Conservation (phyloP, 2,329 filamentous ascomycete genomes). For the Fusarium subtropicale region DNA sequence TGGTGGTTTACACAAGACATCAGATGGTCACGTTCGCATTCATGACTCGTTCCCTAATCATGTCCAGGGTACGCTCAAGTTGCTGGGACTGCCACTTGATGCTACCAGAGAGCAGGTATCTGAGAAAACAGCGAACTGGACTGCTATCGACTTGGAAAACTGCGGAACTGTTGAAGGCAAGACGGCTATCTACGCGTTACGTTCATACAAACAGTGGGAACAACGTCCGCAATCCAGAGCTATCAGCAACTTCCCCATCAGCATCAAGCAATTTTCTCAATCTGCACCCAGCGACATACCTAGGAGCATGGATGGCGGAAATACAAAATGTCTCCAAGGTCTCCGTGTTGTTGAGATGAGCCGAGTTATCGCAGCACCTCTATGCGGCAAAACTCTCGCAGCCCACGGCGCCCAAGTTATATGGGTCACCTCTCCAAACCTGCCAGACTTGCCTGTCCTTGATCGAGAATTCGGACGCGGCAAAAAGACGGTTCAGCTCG, state of each 20-base stretch:
- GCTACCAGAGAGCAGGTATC: constrained; percentile 56
- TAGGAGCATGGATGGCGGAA: neutral
- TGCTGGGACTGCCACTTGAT: constrained; percentile 55
- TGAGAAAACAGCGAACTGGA: constrained; percentile 54
- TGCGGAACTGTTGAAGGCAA: constrained; percentile 54
- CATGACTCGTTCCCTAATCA: constrained; percentile 68
- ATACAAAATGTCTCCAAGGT: constrained; percentile 60
- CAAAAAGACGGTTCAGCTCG: constrained; percentile 71
- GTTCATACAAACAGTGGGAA: constrained; percentile 65
- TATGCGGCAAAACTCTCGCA: constrained; percentile 73
- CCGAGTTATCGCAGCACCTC: constrained; percentile 77
- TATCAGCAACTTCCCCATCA: constrained; percentile 60
- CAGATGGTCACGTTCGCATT: constrained; percentile 65
- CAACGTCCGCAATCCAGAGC: constrained; percentile 58
- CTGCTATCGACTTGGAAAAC: constrained; percentile 61
- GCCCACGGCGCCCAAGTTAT: constrained; percentile 79
- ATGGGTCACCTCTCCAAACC: constrained; percentile 72
- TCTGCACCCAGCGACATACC: constrained; percentile 12
- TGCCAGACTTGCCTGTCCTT: constrained; percentile 74
- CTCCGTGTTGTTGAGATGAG: constrained; percentile 78
- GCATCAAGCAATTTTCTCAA: constrained; percentile 51
- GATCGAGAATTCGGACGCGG: constrained; percentile 75
- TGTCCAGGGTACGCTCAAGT: constrained; percentile 54
- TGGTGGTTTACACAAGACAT: constrained; percentile 63
- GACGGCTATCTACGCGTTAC: constrained; percentile 61